These are phyloP conservation scores for Thalassiosira exigua DNA, from an alignment of 352 stramenopile species.

Conservation along the genomic window DNA sequence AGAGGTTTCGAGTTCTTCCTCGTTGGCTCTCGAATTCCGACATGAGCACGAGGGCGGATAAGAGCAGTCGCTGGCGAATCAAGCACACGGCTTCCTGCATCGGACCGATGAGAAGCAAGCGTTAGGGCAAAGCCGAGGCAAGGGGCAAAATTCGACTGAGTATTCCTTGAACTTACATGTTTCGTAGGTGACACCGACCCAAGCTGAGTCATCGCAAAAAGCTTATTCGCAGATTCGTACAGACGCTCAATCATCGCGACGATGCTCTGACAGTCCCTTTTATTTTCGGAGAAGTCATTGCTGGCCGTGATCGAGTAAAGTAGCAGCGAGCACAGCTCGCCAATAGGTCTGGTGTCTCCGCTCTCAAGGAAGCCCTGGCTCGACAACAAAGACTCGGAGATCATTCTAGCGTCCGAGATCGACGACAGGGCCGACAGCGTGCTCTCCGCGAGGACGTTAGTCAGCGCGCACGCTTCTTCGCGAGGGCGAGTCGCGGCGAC, in stretches of 20 bases:
- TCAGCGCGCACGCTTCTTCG: constrained; percentile 26
- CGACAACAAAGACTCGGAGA: constrained; percentile 42
- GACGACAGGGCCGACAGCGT: constrained; percentile 31
- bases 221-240: constrained; percentile 37
- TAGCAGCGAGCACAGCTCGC: constrained; percentile 48
- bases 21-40: constrained; percentile 38
- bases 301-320: constrained; percentile 22
- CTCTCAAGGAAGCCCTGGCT: constrained; percentile 23
- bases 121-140: too few relatives aligned
- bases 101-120: too few relatives aligned
- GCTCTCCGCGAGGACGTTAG: constrained; percentile 21
- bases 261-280: constrained; percentile 7
- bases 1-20: constrained; percentile 20
- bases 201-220: constrained; percentile 46
- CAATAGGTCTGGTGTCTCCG: constrained; percentile 26
- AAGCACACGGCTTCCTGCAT: constrained; percentile 28
- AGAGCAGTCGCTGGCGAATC: constrained; percentile 39
- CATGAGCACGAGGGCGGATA: constrained; percentile 39
- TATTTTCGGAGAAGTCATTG: constrained; percentile 10
- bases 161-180: constrained; percentile 32
- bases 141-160: too few relatives aligned
- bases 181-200: constrained; percentile 14
- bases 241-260: constrained; percentile 39
- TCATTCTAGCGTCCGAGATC: constrained; percentile 40
- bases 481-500: constrained; percentile 8